Evolutionary conservation across 2,329 filamentous ascomycete species (phyloP).

Genomic region (Emmonsiellopsis sp.): DNA sequence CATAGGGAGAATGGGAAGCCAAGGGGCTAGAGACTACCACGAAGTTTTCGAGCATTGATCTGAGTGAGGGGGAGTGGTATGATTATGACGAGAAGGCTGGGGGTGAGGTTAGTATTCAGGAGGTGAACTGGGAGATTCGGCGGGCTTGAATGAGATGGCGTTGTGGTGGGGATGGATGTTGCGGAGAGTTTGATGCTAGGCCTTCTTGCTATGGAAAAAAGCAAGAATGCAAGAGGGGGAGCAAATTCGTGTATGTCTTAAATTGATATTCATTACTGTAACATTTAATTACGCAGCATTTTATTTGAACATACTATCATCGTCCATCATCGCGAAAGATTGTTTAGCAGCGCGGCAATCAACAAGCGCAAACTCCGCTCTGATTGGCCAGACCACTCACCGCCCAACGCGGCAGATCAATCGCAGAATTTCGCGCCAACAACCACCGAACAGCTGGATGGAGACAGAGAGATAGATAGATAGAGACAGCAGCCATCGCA

Average conservation of each 20-base stretch:
- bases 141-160: constrained; percentile 43
- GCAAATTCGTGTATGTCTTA: neutral
- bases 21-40: constrained; percentile 72
- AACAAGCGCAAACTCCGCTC: neutral
- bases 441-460: neutral
- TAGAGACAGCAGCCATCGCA: too few species aligned
- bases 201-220: neutral
- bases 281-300: neutral
- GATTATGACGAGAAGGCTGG: constrained; percentile 93
- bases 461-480: too few species aligned
- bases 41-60: constrained; percentile 72
- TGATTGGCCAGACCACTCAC: neutral
- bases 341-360: neutral
- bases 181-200: too few species aligned
- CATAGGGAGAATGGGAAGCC: constrained; percentile 85
- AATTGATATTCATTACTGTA: neutral
- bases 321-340: neutral
- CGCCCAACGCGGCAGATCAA: neutral
- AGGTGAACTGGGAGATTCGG: constrained; percentile 76
- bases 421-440: neutral
- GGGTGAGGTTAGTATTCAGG: constrained; percentile 87
- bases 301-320: neutral
- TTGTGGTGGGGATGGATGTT: neutral
- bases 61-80: constrained; percentile 90
- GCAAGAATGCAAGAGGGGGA: neutral